Base-by-base conservation (phyloP, 2,329 filamentous ascomycete genomes). In the Diaporthe aspalathi region DNA sequence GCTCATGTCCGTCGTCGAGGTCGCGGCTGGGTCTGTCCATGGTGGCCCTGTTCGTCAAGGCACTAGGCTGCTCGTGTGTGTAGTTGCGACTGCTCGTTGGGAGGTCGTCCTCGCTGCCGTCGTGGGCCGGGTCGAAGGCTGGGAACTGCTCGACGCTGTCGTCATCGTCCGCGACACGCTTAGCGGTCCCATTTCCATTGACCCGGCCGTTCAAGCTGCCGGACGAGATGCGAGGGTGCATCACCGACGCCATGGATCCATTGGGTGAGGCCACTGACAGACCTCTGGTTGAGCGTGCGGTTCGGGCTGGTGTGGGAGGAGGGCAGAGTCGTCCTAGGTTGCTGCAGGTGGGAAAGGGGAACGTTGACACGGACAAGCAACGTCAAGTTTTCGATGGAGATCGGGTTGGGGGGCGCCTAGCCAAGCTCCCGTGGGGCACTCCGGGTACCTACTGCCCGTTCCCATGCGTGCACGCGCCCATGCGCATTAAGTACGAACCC, bases 231-330 rank as follows among this genome's bases (percentile, higher is more conserved):
- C 63, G 62, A 50, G 67, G 63, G 32, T 71, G 71, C 43, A 67
- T 62, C 45, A 67, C 65, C 43, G 72, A 70, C 50, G 72, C 72
- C 72, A 73, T 73, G 70, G 60, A 73, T 67, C 72, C 72, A 73
- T 73, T 54, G 70, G 20, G 38, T 47, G 63, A 68, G 71, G 69
- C 71, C 71, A 60, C 69, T 35, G 17, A n/a, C 12, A 35, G 63
- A 62, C 54, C 63, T 71, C 63, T 32, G 43, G 22, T n/a, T 20
- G 52, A 29, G 32, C n/a, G 40, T 50, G 62, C 49, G 24, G 20
- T 52, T 50, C 11, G 24, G n/a, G 27, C 45, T 54, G 50, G 40
- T 32, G 12, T 29, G 24, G 14, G 49, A 40, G 57, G 52, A n/a
- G n/a, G 12, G 38, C 17, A 8, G 52, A 20, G 49, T 50, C 43